These are phyloP conservation scores for Chlorella sp. DNA, from an alignment of 139 green algal genomes.

Conservation along the genomic window DNA sequence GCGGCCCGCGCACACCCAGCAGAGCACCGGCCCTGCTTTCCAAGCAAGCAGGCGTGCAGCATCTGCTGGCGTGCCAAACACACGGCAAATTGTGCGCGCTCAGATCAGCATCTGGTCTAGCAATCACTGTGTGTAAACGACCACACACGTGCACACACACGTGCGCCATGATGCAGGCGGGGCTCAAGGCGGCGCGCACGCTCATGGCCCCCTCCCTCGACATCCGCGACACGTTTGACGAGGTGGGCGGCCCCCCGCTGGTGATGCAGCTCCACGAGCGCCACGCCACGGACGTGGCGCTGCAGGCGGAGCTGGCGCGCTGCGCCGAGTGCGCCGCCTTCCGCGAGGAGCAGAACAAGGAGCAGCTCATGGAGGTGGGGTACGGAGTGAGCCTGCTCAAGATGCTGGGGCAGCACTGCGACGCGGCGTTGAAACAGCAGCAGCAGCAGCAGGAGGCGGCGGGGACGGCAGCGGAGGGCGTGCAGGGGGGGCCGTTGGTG, in stretches of 20 bases:
- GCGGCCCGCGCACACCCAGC: too few relatives aligned
- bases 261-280: neutral
- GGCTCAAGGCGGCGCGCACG: neutral
- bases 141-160: too few relatives aligned
- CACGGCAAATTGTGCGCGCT: too few relatives aligned
- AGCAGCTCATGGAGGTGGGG: slow-evolving; percentile 4
- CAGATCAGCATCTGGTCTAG: too few relatives aligned
- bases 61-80: too few relatives aligned
- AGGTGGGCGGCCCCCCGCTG: neutral
- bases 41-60: too few relatives aligned
- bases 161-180: too few relatives aligned
- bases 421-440: too few relatives aligned
- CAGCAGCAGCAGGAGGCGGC: neutral
- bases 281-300: neutral
- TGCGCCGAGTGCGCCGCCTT: slow-evolving; percentile 8
- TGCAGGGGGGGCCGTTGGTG: neutral
- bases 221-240: slow-evolving; percentile 12
- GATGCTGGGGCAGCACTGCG: slow-evolving; percentile 5
- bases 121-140: too few relatives aligned
- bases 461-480: neutral
- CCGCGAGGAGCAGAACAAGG: slow-evolving; percentile 12
- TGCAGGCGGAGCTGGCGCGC: slow-evolving; percentile 4
- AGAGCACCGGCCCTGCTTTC: too few relatives aligned
- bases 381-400: neutral
- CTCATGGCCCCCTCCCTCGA: slow-evolving; percentile 5